A percentile compares a stretch with the other conserved stretches of the same genome.
phyloP scores from a whole-genome alignment of 495 filamentous ascomycete genomes.

The Podospora pseudocomata region DNA sequence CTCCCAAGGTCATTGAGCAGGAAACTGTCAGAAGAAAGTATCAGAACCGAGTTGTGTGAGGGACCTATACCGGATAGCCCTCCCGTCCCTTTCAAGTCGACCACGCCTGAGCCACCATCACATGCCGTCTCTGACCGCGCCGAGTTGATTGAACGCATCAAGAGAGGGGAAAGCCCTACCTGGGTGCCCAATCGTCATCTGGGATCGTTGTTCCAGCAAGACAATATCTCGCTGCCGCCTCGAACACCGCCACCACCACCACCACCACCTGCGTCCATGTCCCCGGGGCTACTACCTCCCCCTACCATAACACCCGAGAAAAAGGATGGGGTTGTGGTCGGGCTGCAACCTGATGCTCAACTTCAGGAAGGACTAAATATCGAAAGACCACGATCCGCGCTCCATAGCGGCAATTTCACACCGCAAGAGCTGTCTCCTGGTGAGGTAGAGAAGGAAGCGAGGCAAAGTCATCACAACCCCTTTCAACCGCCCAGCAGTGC shows the following conservation, averaged over 20 bases:
- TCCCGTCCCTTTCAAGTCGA: slow-evolving; percentile 19
- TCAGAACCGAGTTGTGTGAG: slow-evolving; percentile 55
- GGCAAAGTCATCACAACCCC: background rate
- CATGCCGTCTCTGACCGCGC: slow-evolving; percentile 55
- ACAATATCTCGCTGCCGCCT: slow-evolving; percentile 30
- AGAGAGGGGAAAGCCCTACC: slow-evolving; percentile 70
- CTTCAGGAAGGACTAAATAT: slow-evolving; percentile 56
- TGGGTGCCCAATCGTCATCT: slow-evolving; percentile 64
- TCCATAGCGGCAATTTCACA: slow-evolving; percentile 87
- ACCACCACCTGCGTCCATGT: slow-evolving; percentile 35
- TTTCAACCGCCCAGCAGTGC: slow-evolving; percentile 12
- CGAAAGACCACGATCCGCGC: slow-evolving; percentile 77
- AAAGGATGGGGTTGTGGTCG: slow-evolving; percentile 13
- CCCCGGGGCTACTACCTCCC: slow-evolving; percentile 37
- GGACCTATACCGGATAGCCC: slow-evolving; percentile 48
- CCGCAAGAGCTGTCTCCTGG: slow-evolving; percentile 44
- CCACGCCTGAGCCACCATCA: slow-evolving; percentile 30
- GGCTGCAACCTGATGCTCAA: slow-evolving; percentile 25
- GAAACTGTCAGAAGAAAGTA: slow-evolving; percentile 49
- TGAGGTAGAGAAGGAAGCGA: background rate
- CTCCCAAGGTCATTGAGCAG: slow-evolving; percentile 23
- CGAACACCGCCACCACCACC: slow-evolving; percentile 37
- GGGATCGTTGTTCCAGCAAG: slow-evolving; percentile 37
- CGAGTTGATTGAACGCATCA: slow-evolving; percentile 81
- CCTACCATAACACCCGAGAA: slow-evolving; percentile 44